Conservation (phyloP, 108 stramenopile species). For the Pseudonitzschia delicatissima region DNA sequence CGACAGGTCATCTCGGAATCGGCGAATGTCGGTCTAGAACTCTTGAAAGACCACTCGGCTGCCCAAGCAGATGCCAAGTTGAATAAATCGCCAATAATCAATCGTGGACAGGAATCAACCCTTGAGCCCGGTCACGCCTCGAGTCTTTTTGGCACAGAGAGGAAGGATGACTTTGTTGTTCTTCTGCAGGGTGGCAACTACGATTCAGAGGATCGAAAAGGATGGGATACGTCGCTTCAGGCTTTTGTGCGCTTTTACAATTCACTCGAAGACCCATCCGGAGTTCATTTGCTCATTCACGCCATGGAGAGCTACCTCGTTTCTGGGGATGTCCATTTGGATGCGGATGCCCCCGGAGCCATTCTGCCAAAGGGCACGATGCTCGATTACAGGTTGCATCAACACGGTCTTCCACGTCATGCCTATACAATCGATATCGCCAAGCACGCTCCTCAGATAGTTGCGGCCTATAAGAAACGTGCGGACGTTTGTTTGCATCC, state of each 20-base stretch:
- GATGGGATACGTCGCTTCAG: slow-evolving; percentile 30
- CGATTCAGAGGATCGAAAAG: slow-evolving; percentile 19
- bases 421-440: slow-evolving; percentile 21
- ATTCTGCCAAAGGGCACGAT: slow-evolving; percentile 10
- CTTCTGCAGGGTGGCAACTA: slow-evolving; percentile 28
- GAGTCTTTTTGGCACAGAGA: neutral
- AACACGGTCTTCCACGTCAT: slow-evolving; percentile 1
- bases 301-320: slow-evolving; percentile 23
- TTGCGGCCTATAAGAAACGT: slow-evolving; percentile 23
- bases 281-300: slow-evolving; percentile 18
- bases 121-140: neutral
- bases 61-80: slow-evolving; percentile 15
- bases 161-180: slow-evolving; percentile 17
- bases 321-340: neutral
- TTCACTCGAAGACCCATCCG: slow-evolving; percentile 2
- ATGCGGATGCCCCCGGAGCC: slow-evolving; percentile 7
- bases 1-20: neutral
- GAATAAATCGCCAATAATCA: neutral
- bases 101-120: slow-evolving; percentile 14
- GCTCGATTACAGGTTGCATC: neutral
- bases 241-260: slow-evolving; percentile 23
- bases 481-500: slow-evolving; percentile 29
- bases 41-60: neutral
- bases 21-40: neutral
- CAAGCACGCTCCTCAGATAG: slow-evolving; percentile 4